Conservation (phyloP, 768 basidiomycete species). For the Phlegmacium glaucopus region DNA sequence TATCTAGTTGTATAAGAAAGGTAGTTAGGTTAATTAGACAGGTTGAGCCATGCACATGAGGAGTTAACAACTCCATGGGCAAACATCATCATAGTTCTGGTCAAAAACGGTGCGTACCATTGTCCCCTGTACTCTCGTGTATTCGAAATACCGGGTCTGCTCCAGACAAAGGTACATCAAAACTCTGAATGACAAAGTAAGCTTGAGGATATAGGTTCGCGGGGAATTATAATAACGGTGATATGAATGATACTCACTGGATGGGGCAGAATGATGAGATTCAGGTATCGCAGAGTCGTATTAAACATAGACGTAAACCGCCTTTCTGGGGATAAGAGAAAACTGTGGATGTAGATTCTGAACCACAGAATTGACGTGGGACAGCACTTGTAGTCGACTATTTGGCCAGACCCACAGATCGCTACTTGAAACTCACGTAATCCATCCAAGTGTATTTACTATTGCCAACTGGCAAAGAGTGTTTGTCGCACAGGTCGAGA, state of each 20-base stretch:
- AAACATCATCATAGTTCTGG: not conserved
- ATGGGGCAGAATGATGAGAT: constrained; percentile 17
- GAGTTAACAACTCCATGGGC: not conserved
- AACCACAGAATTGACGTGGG: too few species aligned
- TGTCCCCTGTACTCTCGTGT: not conserved
- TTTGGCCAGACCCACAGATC: too few species aligned
- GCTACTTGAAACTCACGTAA: too few species aligned
- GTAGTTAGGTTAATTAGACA: not conserved
- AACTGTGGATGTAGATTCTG: too few species aligned
- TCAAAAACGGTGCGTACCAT: constrained; percentile 2
- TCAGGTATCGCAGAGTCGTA: constrained; percentile 13
- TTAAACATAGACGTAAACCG: constrained; percentile 7
- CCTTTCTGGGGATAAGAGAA: too few species aligned
- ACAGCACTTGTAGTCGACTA: too few species aligned
- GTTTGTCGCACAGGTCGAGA: too few species aligned
- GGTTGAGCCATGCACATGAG: not conserved
- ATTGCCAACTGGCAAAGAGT: too few species aligned
- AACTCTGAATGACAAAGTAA: constrained; percentile 4
- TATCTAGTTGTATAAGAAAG: constrained; percentile 3
- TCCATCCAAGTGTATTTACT: too few species aligned
- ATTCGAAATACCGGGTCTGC: constrained; percentile 11
- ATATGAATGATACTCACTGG: constrained; percentile 11
- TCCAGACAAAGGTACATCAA: constrained; percentile 7
- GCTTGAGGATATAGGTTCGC: not conserved
- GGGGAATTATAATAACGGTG: not conserved